Base-by-base conservation (phyloP, 2,329 filamentous ascomycete genomes). In the Sarocladium strictum region DNA sequence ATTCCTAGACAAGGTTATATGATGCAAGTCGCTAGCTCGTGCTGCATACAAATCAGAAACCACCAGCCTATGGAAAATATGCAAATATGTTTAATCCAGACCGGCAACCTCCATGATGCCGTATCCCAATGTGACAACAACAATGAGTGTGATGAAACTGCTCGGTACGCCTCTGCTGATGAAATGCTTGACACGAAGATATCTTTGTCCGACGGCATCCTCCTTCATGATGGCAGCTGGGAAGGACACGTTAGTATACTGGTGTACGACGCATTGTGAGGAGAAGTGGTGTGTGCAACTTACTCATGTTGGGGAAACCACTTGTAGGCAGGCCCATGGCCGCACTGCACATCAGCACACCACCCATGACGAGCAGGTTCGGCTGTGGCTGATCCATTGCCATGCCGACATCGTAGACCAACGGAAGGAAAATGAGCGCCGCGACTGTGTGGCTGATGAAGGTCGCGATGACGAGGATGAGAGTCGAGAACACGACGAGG, bases 241-340 rank as follows among this genome's bases (percentile, higher is more conserved):
- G 23, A 15, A 41, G 7, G 17, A 9, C 49, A 43, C 15, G 23
- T 47, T 17, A 29, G 24, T n/a, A 27, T 27, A 17, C 3, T 17
- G 11, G 3, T 47, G 40, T 37, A 5, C 24, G 27, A 35, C 17
- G 19, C 26, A 12, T 10, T 45, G 29, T 32, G 10, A 45, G 26
- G n/a, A 37, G 14, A 21, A 40, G 17, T 43, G 26, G 4, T 3
- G 3, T 9, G 17, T 24, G 10, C 27, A 51, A 88, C 91, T 79
- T 83, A 96, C 92, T 99, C 94, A 99, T 99, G 63, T 99, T 99
- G 1, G 94, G 94, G 74, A 99, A 99, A 9, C 94, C 95, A 67
- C 87, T 93, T 0, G 94, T 99, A 2, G 94, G 94, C 70, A 99
- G 72, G 12, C 86, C 94, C 94, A 99, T 99, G 2, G 70, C 94